Percentiles rank a stretch among this genome's conserved stretches.
Conservation (phyloP, 768 basidiomycete genomes). For the Trametes sanguinea region DNA sequence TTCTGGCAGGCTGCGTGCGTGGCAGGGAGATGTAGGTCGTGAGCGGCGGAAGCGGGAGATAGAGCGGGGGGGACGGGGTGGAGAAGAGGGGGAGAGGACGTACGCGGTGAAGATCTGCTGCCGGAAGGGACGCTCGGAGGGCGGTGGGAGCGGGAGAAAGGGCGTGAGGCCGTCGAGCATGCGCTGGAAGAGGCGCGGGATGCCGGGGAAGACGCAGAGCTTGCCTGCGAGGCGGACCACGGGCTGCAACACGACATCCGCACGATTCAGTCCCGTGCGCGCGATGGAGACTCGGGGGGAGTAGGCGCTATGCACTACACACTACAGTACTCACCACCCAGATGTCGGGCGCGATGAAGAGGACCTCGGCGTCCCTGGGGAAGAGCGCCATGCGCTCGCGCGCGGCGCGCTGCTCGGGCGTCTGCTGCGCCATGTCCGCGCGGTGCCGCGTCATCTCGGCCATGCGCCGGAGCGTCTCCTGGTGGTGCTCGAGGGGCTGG, state of each 20-base stretch:
- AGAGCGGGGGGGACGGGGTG: background rate
- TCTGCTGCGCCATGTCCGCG: constrained; percentile 60
- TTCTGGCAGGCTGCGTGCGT: constrained; percentile 59
- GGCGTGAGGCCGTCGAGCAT: constrained; percentile 74
- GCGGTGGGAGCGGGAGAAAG: constrained; percentile 79
- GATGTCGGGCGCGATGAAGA: constrained; percentile 77
- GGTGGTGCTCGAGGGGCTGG: constrained; percentile 68
- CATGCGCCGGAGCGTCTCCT: constrained; percentile 80
- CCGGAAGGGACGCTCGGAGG: constrained; percentile 69
- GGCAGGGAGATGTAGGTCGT: background rate
- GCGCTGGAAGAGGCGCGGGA: constrained; percentile 80
- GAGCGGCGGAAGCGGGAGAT: background rate
- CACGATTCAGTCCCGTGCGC: too few species aligned
- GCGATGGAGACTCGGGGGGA: too few species aligned
- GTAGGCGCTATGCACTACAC: background rate
- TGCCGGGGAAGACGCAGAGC: constrained; percentile 90
- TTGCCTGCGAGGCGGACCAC: constrained; percentile 84
- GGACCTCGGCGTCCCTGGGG: constrained; percentile 72
- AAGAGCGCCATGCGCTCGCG: constrained; percentile 90
- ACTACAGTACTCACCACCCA: constrained; percentile 71
- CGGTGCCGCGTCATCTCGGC: constrained; percentile 56
- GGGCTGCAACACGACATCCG: constrained; percentile 49
- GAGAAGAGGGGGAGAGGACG: constrained; percentile 28
- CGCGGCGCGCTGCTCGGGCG: constrained; percentile 72
- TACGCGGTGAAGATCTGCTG: constrained; percentile 86